Evolutionary conservation across 345 rosid genomes (phyloP), one percentile per base, ranked within the genome.

Genomic region (Melaleuca quinquenervia): DNA sequence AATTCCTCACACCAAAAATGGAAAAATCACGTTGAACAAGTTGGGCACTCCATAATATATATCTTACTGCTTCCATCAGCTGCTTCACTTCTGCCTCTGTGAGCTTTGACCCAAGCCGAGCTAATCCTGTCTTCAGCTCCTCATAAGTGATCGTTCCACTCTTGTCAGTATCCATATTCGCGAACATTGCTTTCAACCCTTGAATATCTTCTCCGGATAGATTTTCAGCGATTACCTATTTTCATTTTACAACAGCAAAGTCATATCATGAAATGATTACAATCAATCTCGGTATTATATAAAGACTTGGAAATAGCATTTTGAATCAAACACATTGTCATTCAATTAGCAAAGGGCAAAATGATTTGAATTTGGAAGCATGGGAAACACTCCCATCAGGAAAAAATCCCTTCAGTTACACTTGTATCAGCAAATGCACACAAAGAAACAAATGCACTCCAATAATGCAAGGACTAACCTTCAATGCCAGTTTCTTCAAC

Each of bases 41-140:
- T 18, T 44, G 32, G 55, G 32, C 50, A 44, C 32, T 41, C 52
- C 32, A 27, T 24, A 48, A 36, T 52, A 5, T 29, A 52, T 36
- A 84, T 87, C 94, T 92, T 90, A 96, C 98, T 86, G 98, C 98
- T 85, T 95, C 98, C 98, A 96, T 94, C 83, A 96, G 98, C 87
- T 95, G 97, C 88, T 91, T 86, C 82, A 95, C 96, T 91, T 96
- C 96, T 26, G 91, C 74, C 91, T 93, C 97, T 0, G 96, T 90
- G 52, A 96, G 98, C 89, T 91, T 94, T 48, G 98, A 95, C 82
- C 97, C 99, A 82, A 94, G 91, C 84, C 92, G 90, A 86, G 96
- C 94, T 90, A 96, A 88, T 82, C 99, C 96, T 51, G 89, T 85
- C 90, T 94, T 94, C 88, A 96, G 88, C 84, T 96, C 98, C 83